Percentiles rank a stretch among this genome's conserved stretches.
Conservation (phyloP, 2,329 filamentous ascomycete genomes). For the Byssochlamys sp. region DNA sequence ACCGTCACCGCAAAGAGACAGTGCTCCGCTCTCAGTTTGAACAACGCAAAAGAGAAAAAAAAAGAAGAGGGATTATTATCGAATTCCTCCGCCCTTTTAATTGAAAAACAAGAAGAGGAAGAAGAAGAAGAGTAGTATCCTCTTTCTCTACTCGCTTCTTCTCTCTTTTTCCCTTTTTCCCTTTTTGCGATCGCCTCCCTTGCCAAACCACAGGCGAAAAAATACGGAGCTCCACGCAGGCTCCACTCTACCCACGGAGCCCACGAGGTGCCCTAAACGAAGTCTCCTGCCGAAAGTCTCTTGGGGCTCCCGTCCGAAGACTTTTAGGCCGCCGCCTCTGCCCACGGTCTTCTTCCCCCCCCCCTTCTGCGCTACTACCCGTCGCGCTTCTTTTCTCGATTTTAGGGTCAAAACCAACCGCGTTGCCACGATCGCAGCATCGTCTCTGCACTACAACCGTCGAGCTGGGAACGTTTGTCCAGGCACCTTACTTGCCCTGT, state of each 20-base stretch:
- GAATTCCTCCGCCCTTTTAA: slow-evolving; percentile 1
- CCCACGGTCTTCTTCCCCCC: slow-evolving; percentile 17
- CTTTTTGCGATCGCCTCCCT: not conserved
- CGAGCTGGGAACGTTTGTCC: slow-evolving; percentile 5
- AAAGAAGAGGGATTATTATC: not conserved
- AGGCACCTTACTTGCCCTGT: slow-evolving; percentile 6
- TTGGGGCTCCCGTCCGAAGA: slow-evolving; percentile 12
- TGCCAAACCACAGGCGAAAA: slow-evolving; percentile 9
- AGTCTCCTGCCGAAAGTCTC: slow-evolving; percentile 17
- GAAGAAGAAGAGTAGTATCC: not conserved
- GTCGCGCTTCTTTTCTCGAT: slow-evolving; percentile 14
- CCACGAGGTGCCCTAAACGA: slow-evolving; percentile 25
- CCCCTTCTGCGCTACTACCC: slow-evolving; percentile 12
- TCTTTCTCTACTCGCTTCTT: not conserved
- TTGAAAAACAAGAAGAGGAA: not conserved
- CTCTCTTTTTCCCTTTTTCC: too few relatives aligned
- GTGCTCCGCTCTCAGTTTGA: slow-evolving; percentile 6
- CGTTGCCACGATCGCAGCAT: slow-evolving; percentile 18
- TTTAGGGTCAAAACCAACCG: slow-evolving; percentile 24
- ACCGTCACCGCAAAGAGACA: slow-evolving; percentile 8
- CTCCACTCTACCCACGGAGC: slow-evolving; percentile 30
- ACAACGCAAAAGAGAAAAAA: slow-evolving; percentile 2
- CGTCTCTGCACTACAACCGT: slow-evolving; percentile 9
- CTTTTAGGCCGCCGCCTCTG: slow-evolving; percentile 24
- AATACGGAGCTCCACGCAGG: slow-evolving; percentile 18